Evolutionary conservation across 345 rosid genomes (phyloP), one percentile per base, ranked within the genome.

Genomic region (Streptanthus diversifolius): DNA sequence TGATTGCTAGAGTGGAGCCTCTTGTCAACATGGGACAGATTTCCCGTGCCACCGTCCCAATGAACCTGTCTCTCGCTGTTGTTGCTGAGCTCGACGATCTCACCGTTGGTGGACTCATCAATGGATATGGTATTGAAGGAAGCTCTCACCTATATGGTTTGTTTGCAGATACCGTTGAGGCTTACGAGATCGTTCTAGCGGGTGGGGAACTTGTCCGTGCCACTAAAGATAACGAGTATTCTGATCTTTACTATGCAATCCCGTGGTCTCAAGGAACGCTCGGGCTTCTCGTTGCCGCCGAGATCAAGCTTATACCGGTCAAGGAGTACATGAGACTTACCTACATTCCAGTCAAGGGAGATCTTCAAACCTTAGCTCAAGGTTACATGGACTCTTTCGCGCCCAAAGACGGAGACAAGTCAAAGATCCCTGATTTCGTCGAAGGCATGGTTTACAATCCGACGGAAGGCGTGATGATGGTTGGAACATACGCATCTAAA

Each of bases 21-120:
- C 96, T 95, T 60, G 99, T 95, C 65, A 95, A 87, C 81, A 95
- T 95, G 99, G 99, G 99, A 33, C 99, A 95, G 88, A 95, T 95
- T 45, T 77, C 81, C 30, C 84, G 98, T 75, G 92, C 72, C 41
- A 86, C 95, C 0, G 91, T 86, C 45, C 98, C 98, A 1, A 83
- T 95, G 98, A 95, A 95, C 81, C 86, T 95, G 17, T 59, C 99
- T 75, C 96, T 90, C 45, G 98, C 99, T 19, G 99, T 95, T 74
- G 98, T 95, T 62, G 98, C 99, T 3, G 99, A 95, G 85, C 97
- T 95, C 33, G 99, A 95, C 33, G 99, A 95, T 81, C 96, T 95
- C 19, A 95, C 99, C 4, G 99, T 95, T 45, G 99, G 98, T 49
- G 99, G 98, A 62, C 98, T 95, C 59, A 95, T 95, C 78, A 95